A percentile compares a stretch with the other conserved stretches of the same genome.
Conservation (phyloP, 1,284 basidiomycete species). For the Pisolithus thermaeus region DNA sequence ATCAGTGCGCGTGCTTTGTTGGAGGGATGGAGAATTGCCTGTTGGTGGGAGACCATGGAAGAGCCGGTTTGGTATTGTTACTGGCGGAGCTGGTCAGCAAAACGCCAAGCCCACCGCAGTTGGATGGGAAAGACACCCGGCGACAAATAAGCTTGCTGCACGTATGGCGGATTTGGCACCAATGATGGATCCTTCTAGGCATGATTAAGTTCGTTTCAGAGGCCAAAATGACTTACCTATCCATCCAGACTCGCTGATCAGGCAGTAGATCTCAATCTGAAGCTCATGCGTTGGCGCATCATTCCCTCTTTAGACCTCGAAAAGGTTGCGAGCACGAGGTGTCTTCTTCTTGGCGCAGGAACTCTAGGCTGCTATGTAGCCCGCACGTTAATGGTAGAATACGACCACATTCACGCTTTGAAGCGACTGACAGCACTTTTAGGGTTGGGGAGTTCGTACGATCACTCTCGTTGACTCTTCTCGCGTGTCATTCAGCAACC, state of each 20-base stretch:
- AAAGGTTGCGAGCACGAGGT: constrained; percentile 74
- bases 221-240: background rate
- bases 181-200: constrained; percentile 90
- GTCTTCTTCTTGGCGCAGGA: constrained; percentile 89
- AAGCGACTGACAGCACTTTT: background rate
- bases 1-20: constrained; percentile 65
- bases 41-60: constrained; percentile 41
- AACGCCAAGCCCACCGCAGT: constrained; percentile 57
- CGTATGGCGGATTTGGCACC: constrained; percentile 89
- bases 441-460: constrained; percentile 94
- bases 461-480: constrained; percentile 93
- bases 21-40: constrained; percentile 59
- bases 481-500: constrained; percentile 93
- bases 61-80: constrained; percentile 55
- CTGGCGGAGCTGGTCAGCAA: constrained; percentile 19
- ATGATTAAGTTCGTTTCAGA: constrained; percentile 9
- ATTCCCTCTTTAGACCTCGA: constrained; percentile 87
- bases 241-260: constrained; percentile 78
- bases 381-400: constrained; percentile 74
- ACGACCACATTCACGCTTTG: background rate
- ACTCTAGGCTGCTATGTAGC: constrained; percentile 97
- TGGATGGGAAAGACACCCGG: constrained; percentile 91
- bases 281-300: constrained; percentile 98
- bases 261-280: constrained; percentile 94
- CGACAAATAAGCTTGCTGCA: constrained; percentile 78